Conservation (phyloP, 108 stramenopile species). For the Nitzschia sp. region DNA sequence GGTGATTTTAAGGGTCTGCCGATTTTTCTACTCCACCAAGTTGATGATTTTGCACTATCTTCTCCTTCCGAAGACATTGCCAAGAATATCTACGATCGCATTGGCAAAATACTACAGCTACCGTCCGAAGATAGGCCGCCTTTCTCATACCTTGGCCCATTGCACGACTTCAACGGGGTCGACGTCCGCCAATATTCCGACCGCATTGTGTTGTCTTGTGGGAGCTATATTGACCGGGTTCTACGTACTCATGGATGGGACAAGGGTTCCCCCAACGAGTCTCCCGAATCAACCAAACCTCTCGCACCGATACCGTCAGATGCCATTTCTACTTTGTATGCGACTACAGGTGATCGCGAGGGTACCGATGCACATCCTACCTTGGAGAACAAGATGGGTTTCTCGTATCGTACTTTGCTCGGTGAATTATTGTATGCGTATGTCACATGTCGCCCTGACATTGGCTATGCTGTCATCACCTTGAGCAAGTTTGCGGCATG, state of each 20-base stretch:
- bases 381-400: neutral
- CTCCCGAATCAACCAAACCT: neutral
- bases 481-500: conserved; percentile 5
- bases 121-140: no score
- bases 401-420: conserved; percentile 29
- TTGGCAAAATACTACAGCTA: neutral
- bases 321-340: no score
- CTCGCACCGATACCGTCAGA: neutral
- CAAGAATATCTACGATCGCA: neutral
- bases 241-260: conserved; percentile 35
- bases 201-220: conserved; percentile 32
- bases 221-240: conserved; percentile 33
- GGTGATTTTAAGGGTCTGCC: conserved; percentile 12
- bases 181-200: conserved; percentile 33
- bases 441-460: conserved; percentile 31
- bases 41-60: no score
- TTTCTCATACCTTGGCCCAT: conserved; percentile 22
- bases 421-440: conserved; percentile 48
- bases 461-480: conserved; percentile 20
- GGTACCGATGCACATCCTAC: conserved; percentile 1
- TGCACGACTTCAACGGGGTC: conserved; percentile 33
- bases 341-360: neutral
- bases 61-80: conserved; percentile 16
- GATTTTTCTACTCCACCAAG: conserved; percentile 41
- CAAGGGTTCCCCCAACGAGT: neutral